These are phyloP conservation scores for Fusarium nelsonii DNA, from an alignment of 2,329 filamentous ascomycete genomes.

Conservation along the genomic window DNA sequence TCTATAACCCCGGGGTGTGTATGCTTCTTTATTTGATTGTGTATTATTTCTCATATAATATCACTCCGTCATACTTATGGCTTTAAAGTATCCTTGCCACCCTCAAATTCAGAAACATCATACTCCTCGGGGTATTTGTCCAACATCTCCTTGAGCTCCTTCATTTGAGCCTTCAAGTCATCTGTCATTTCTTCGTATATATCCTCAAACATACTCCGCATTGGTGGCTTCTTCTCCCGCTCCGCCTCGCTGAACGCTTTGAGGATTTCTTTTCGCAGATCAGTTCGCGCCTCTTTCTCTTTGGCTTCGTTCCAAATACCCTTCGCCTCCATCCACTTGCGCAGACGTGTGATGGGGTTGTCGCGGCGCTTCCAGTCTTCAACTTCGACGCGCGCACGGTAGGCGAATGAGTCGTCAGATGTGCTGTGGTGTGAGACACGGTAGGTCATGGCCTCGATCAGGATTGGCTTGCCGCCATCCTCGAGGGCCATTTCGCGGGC, in stretches of 20 bases:
- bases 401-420: conserved; percentile 96
- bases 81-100: conserved; percentile 74
- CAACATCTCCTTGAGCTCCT: conserved; percentile 79
- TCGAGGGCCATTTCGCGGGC: conserved; percentile 83
- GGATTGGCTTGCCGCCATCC: conserved; percentile 82
- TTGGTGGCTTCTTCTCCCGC: conserved; percentile 80
- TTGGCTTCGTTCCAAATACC: conserved; percentile 86
- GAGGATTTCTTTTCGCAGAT: conserved; percentile 79
- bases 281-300: conserved; percentile 78
- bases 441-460: conserved; percentile 97
- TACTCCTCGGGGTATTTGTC: conserved; percentile 94
- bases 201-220: conserved; percentile 83
- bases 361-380: conserved; percentile 94
- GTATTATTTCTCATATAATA: background rate
- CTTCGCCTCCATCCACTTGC: conserved; percentile 90
- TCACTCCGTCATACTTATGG: conserved; percentile 19
- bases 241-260: conserved; percentile 88
- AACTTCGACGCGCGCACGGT: conserved; percentile 92
- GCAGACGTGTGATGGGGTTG: conserved; percentile 85
- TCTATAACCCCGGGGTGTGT: no score
- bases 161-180: conserved; percentile 78
- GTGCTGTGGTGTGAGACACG: conserved; percentile 98
- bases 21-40: no score
- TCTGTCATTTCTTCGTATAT: conserved; percentile 90
- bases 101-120: conserved; percentile 81